Evolutionary conservation across 2,329 filamentous ascomycete species (phyloP).

Genomic region (Verticillium alfalfae): DNA sequence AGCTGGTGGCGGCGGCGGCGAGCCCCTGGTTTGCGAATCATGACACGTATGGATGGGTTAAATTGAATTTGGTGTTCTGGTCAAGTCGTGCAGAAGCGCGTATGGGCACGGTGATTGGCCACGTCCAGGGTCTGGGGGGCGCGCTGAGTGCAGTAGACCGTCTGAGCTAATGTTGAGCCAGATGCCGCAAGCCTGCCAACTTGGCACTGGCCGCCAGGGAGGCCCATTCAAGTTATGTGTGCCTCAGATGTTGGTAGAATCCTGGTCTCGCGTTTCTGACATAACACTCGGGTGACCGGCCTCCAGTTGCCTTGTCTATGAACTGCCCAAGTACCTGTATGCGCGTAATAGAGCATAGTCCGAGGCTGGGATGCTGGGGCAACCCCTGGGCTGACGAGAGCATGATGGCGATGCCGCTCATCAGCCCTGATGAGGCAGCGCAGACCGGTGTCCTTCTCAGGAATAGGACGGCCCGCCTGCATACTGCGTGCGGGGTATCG

Average conservation of each 20-base stretch:
- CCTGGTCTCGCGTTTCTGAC: conserved; percentile 2
- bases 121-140: background rate
- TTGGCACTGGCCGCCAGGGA: background rate
- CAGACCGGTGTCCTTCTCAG: background rate
- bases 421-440: background rate
- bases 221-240: background rate
- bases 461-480: background rate
- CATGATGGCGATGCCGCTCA: background rate
- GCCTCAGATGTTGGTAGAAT: background rate
- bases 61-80: conserved; percentile 1
- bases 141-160: background rate
- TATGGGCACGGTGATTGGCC: background rate
- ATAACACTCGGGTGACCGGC: background rate
- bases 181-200: background rate
- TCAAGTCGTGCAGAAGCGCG: conserved; percentile 1
- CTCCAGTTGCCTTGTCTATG: background rate
- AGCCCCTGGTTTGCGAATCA: background rate
- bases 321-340: background rate
- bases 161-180: background rate
- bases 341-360: background rate
- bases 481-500: background rate
- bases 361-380: background rate
- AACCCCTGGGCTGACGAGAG: background rate
- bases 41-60: conserved; percentile 1
- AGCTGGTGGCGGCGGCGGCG: background rate